Evolutionary conservation across 352 stramenopile genomes (phyloP), one percentile per base, ranked within the genome.

Genomic region (Pythium folliculosum): DNA sequence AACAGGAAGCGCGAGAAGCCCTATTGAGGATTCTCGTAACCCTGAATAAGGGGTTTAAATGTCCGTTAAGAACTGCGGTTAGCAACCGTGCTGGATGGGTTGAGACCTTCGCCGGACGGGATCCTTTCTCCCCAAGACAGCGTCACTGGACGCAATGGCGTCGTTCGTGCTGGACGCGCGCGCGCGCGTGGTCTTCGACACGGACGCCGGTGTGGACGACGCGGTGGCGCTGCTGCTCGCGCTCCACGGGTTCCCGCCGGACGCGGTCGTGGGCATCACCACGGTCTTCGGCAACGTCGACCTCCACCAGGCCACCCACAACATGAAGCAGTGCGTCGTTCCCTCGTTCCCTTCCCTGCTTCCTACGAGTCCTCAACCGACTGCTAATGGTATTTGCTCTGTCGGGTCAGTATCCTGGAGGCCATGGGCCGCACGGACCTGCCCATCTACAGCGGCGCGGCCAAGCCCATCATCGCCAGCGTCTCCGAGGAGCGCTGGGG

Each of bases 221-320:
- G 86, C 84, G 2, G 56, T 91, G 10, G 85, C 87, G 49, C 76
- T 95, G 65, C 68, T 95, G 54, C 79, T 93, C 74, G 80, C 80
- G 30, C 78, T 94, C 43, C 81, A 91, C 60, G 71, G 77, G 21
- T 77, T 94, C 49, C 79, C 83, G 27, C 59, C 57, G 23, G 78
- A 84, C 17, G 69, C 80, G 14, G 74, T 94, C 4, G 76, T 89
- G 53, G 83, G 73, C 37, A 74, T 94, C 70, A 94, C 85, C 44
- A 93, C 87, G 19, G 82, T 95, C 62, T 94, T 92, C 40, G 87
- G 87, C 51, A 95, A 95, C 66, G 87, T 95, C 40, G 77, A 91
- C 58, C 52, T 95, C 49, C 81, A 85, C 54, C 87, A 94, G 72
- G 85, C 84, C 54, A 89, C 86, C 67, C 85, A 95, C 77, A 95